Evolutionary conservation across 2,329 filamentous ascomycete genomes (phyloP).

Genomic region (Fusarium mundagurra): DNA sequence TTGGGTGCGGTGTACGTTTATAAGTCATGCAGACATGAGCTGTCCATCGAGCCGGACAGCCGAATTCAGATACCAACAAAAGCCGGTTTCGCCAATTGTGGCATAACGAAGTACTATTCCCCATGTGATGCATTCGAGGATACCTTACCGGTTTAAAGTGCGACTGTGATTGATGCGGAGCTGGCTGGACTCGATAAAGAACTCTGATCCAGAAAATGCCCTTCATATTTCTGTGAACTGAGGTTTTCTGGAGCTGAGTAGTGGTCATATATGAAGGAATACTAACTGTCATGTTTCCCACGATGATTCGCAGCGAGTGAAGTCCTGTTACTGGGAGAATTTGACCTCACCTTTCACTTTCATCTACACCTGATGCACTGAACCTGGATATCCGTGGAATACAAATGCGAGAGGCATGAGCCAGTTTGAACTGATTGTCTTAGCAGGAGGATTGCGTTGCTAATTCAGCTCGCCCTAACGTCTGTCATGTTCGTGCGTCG

Average conservation of each 20-base stretch:
- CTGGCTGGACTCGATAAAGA: not conserved
- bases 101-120: constrained; percentile 16
- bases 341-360: not conserved
- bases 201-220: not conserved
- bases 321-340: not conserved
- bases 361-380: too few species aligned
- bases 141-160: not conserved
- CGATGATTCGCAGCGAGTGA: not conserved
- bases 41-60: constrained; percentile 38
- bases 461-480: not conserved
- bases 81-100: constrained; percentile 35
- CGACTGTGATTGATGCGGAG: not conserved
- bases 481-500: not conserved
- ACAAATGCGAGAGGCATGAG: not conserved
- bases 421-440: not conserved
- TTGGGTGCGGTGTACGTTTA: constrained; percentile 50
- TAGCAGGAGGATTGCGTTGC: not conserved
- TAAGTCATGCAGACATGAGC: constrained; percentile 39
- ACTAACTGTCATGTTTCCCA: not conserved
- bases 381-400: not conserved
- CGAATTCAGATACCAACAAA: constrained; percentile 41
- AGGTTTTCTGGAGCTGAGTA: not conserved
- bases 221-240: not conserved
- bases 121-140: constrained; percentile 15
- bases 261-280: not conserved